Evolutionary conservation across 345 rosid species (phyloP).

Genomic region (Hypericum androsaemum): DNA sequence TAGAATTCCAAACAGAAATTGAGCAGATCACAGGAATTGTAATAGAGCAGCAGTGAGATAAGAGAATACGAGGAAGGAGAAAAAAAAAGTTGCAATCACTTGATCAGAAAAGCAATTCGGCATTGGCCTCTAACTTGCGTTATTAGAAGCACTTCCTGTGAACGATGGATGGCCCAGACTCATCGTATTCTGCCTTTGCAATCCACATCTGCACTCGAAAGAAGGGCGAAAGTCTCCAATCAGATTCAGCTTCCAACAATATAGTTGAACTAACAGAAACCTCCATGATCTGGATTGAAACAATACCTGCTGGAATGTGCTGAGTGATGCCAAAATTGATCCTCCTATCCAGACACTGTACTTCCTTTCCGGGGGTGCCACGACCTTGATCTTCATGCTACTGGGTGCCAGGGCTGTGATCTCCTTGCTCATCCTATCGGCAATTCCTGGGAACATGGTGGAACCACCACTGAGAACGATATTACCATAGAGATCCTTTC

Average conservation of each 20-base stretch:
- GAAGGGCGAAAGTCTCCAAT: no score
- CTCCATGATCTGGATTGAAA: neutral
- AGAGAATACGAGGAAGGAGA: neutral
- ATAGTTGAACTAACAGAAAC: no score
- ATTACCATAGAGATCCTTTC: slow-evolving; percentile 4
- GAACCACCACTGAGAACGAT: slow-evolving; percentile 3
- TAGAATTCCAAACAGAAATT: no score
- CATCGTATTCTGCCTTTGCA: slow-evolving; percentile 59
- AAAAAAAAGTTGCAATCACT: neutral
- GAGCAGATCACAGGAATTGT: no score
- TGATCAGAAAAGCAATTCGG: no score
- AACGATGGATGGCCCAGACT: slow-evolving; percentile 57
- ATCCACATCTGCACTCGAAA: slow-evolving; percentile 56
- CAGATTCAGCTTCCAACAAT: no score
- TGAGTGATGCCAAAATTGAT: neutral
- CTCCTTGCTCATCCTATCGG: slow-evolving; percentile 7
- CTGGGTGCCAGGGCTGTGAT: slow-evolving; percentile 2
- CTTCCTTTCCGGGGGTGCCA: slow-evolving; percentile 4
- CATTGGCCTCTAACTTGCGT: neutral
- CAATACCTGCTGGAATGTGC: slow-evolving; percentile 5
- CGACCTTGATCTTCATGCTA: slow-evolving; percentile 6
- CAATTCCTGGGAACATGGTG: slow-evolving; percentile 6
- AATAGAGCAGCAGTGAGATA: no score
- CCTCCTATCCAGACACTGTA: slow-evolving; percentile 8
- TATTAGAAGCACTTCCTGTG: slow-evolving; percentile 64